Evolutionary conservation across 2,329 filamentous ascomycete species (phyloP).

Genomic region (Colletotrichum sp.): DNA sequence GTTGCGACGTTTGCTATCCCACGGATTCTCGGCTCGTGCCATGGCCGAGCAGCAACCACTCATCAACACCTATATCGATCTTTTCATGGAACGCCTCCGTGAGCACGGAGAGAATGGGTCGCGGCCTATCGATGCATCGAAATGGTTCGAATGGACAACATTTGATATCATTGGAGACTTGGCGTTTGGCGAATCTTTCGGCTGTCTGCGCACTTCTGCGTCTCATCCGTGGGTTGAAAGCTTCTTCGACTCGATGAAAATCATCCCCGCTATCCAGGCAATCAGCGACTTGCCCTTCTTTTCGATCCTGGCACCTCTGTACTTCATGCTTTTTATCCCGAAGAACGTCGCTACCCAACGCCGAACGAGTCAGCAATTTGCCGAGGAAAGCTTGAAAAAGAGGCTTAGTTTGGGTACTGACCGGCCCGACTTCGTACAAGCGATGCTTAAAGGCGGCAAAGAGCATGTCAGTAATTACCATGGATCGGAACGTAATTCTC

Average conservation of each 20-base stretch:
- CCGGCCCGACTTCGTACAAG: slow-evolving; percentile 14
- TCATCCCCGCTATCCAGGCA: neutral
- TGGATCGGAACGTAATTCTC: neutral
- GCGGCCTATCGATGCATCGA: neutral
- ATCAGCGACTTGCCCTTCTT: neutral
- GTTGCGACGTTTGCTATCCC: slow-evolving; percentile 25
- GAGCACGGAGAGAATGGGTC: neutral
- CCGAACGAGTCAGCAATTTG: neutral
- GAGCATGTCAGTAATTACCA: neutral
- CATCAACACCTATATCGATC: slow-evolving; percentile 29
- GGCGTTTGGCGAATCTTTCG: slow-evolving; percentile 31
- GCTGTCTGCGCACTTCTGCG: slow-evolving; percentile 24
- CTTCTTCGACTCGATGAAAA: slow-evolving; percentile 21
- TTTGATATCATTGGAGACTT: slow-evolving; percentile 35
- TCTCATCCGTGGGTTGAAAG: slow-evolving; percentile 30
- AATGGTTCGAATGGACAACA: slow-evolving; percentile 25
- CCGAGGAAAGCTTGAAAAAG: neutral
- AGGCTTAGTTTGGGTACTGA: neutral
- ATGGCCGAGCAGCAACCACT: slow-evolving; percentile 34
- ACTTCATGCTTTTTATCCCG: neutral
- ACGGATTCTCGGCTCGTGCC: slow-evolving; percentile 32
- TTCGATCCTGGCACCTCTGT: neutral
- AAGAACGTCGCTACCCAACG: neutral
- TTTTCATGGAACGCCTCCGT: slow-evolving; percentile 35
- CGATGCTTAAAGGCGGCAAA: slow-evolving; percentile 13